Evolutionary conservation across 2,329 filamentous ascomycete species (phyloP).

Genomic region (Xylariaceae sp.): DNA sequence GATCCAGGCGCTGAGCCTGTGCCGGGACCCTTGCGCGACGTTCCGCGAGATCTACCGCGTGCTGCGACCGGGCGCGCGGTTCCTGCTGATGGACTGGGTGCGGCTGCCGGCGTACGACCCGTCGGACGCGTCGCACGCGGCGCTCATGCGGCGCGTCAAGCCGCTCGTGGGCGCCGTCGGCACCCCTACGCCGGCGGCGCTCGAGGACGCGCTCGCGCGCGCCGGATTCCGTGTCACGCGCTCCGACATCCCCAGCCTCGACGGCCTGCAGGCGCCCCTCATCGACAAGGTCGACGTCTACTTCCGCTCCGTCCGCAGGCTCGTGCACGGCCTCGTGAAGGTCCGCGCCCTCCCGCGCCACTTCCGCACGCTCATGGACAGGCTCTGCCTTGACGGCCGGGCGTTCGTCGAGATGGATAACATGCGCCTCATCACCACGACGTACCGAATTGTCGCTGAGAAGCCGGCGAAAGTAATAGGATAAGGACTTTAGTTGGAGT

Average conservation of each 20-base stretch:
- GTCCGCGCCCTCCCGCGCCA: slow-evolving; percentile 42
- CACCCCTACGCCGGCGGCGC: slow-evolving; percentile 43
- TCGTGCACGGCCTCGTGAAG: slow-evolving; percentile 44
- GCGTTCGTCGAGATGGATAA: slow-evolving; percentile 52
- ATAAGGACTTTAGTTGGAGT: too few species aligned
- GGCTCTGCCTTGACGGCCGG: slow-evolving; percentile 47
- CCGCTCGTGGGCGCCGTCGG: slow-evolving; percentile 50
- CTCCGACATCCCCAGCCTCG: slow-evolving; percentile 48
- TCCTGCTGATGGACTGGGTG: slow-evolving; percentile 49
- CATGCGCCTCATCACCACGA: slow-evolving; percentile 47
- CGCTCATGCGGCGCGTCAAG: slow-evolving; percentile 50
- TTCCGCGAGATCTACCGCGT: slow-evolving; percentile 46
- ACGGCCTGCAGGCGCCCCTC: slow-evolving; percentile 45
- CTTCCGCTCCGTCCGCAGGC: slow-evolving; percentile 44
- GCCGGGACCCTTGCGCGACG: slow-evolving; percentile 41
- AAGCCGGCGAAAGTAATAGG: slow-evolving; percentile 32
- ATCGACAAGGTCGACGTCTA: slow-evolving; percentile 51
- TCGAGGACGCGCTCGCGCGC: slow-evolving; percentile 40
- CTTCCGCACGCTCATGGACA: slow-evolving; percentile 49
- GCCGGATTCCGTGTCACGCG: slow-evolving; percentile 43
- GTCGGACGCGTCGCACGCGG: slow-evolving; percentile 40
- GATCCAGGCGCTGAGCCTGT: slow-evolving; percentile 53
- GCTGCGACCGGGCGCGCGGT: slow-evolving; percentile 44
- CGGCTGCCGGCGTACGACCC: slow-evolving; percentile 45
- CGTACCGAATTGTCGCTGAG: slow-evolving; percentile 47